Conservation (phyloP, 2,329 filamentous ascomycete species). For the Colletotrichum nymphaeae region DNA sequence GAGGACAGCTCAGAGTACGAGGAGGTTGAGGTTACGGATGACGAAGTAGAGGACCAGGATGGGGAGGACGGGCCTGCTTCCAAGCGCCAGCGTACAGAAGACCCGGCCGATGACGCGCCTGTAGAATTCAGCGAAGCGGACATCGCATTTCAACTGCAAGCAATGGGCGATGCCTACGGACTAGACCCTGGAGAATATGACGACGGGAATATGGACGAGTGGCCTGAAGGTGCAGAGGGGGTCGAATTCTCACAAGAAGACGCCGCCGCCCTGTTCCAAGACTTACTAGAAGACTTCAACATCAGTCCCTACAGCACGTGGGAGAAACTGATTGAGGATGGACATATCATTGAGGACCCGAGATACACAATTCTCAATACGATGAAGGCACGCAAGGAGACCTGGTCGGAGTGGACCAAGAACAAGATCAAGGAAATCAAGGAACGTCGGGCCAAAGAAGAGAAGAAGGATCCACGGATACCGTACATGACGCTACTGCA, state of each 20-base stretch:
- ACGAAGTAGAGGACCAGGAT: slow-evolving; percentile 56
- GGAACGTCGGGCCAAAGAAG: slow-evolving; percentile 78
- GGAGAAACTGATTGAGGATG: slow-evolving; percentile 89
- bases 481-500: slow-evolving; percentile 86
- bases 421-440: slow-evolving; percentile 80
- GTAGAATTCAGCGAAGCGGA: slow-evolving; percentile 94
- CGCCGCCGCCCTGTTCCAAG: slow-evolving; percentile 81
- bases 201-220: slow-evolving; percentile 68
- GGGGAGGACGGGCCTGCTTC: slow-evolving; percentile 54
- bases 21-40: slow-evolving; percentile 74
- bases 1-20: slow-evolving; percentile 80
- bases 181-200: slow-evolving; percentile 83
- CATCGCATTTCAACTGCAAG: slow-evolving; percentile 89
- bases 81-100: slow-evolving; percentile 72
- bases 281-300: slow-evolving; percentile 83
- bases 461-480: slow-evolving; percentile 85
- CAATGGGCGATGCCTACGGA: slow-evolving; percentile 88
- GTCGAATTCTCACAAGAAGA: slow-evolving; percentile 80
- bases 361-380: slow-evolving; percentile 87
- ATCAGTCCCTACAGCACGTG: slow-evolving; percentile 92
- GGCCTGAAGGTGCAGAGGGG: slow-evolving; percentile 79
- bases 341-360: slow-evolving; percentile 83
- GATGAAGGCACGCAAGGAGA: slow-evolving; percentile 84
- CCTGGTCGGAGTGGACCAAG: slow-evolving; percentile 85
- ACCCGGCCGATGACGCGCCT: slow-evolving; percentile 62